These are phyloP conservation scores for Phytophthora pisi DNA, from an alignment of 352 stramenopile species.

Conservation along the genomic window DNA sequence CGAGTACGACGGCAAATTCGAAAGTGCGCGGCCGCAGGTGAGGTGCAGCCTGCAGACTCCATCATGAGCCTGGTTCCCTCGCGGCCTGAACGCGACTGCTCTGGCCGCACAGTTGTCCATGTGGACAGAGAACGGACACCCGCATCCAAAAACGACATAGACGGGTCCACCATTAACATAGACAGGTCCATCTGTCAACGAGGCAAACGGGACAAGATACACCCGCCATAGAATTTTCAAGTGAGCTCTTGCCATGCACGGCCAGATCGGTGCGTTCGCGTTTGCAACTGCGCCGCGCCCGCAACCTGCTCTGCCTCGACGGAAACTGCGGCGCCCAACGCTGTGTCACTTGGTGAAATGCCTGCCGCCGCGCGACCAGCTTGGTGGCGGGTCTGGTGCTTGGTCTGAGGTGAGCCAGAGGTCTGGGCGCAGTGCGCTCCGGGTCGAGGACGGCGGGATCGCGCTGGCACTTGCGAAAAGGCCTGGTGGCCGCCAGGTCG, in stretches of 20 bases:
- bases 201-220: no score
- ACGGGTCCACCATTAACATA: not conserved
- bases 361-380: not conserved
- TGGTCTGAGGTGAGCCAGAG: no score
- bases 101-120: constrained; percentile 20
- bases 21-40: constrained; percentile 25
- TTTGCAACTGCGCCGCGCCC: constrained; percentile 5
- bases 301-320: constrained; percentile 7
- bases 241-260: constrained; percentile 3
- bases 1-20: constrained; percentile 45
- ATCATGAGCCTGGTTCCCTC: constrained; percentile 11
- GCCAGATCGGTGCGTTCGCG: not conserved
- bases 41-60: constrained; percentile 1
- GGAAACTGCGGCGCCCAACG: constrained; percentile 12
- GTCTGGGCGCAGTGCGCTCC: no score
- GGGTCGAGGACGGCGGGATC: constrained; percentile 1
- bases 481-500: not conserved
- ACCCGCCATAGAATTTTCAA: constrained; percentile 1
- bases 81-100: constrained; percentile 22
- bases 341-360: constrained; percentile 9
- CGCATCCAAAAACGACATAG: constrained; percentile 19
- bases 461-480: constrained; percentile 4
- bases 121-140: constrained; percentile 6
- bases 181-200: not conserved
- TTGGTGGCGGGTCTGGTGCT: no score